Evolutionary conservation across 179 eudicot genomes (phyloP).

Genomic region (Gypsophila paniculata): DNA sequence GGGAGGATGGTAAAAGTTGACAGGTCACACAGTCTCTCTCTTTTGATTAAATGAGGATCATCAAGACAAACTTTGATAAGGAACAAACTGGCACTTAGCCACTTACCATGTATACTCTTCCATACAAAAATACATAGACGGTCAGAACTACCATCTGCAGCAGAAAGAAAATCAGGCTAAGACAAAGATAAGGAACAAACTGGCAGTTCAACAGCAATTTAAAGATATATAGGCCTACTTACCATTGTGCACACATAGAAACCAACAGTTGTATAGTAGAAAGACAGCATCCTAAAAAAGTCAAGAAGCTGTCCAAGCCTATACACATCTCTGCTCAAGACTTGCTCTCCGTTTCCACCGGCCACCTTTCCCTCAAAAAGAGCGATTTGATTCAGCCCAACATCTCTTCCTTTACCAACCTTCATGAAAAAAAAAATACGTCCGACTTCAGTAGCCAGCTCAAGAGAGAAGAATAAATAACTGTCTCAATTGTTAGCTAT

Average conservation of each 20-base stretch:
- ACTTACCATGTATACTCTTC: conserved; percentile 75
- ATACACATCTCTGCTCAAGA: conserved; percentile 82
- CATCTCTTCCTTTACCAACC: conserved; percentile 99
- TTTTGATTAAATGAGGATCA: background rate
- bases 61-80: background rate
- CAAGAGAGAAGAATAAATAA: background rate
- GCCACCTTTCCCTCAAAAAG: conserved; percentile 95
- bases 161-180: conserved; percentile 18
- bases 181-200: conserved; percentile 12
- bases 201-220: background rate
- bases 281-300: conserved; percentile 89
- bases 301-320: conserved; percentile 87
- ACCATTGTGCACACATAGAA: conserved; percentile 93
- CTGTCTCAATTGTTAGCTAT: background rate
- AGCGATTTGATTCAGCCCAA: conserved; percentile 91
- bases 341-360: conserved; percentile 98
- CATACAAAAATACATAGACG: conserved; percentile 77
- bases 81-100: conserved; percentile 20
- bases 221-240: conserved; percentile 9
- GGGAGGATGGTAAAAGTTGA: background rate
- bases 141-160: conserved; percentile 92
- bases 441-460: conserved; percentile 3
- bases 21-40: background rate
- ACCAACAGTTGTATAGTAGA: conserved; percentile 90
- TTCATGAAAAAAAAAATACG: conserved; percentile 23